These are phyloP conservation scores for Mariannaea elegans DNA, from an alignment of 2,329 filamentous ascomycete genomes.

Conservation along the genomic window DNA sequence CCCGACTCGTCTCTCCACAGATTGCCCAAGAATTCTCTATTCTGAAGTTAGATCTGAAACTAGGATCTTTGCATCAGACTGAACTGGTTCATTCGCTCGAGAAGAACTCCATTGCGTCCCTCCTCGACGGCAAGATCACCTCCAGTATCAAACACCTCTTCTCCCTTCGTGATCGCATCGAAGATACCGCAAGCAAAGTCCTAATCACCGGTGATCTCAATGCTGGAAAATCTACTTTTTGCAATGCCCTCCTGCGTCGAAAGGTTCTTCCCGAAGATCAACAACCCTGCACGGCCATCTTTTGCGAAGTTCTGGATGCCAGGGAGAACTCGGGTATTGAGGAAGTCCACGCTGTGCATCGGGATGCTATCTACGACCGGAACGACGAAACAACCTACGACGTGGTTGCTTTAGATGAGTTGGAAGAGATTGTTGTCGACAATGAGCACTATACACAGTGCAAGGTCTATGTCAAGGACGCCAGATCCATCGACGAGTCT, in stretches of 20 bases:
- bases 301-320: constrained; percentile 95
- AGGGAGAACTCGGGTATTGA: constrained; percentile 90
- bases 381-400: constrained; percentile 95
- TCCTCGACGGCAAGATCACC: constrained; percentile 93
- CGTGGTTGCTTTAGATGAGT: constrained; percentile 77
- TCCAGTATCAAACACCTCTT: constrained; percentile 92
- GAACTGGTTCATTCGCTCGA: constrained; percentile 95
- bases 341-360: constrained; percentile 95
- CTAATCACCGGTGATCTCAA: constrained; percentile 95
- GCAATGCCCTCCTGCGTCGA: constrained; percentile 91
- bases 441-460: constrained; percentile 91
- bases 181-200: constrained; percentile 97
- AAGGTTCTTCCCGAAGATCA: constrained; percentile 97
- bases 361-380: constrained; percentile 80
- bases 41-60: constrained; percentile 91
- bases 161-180: constrained; percentile 88
- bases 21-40: constrained; percentile 97
- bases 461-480: constrained; percentile 96
- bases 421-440: constrained; percentile 91
- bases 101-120: constrained; percentile 86
- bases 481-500: constrained; percentile 88
- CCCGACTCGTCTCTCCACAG: constrained; percentile 87
- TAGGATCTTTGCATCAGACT: constrained; percentile 84
- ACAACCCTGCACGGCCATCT: constrained; percentile 97
- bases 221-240: constrained; percentile 98